Percentiles rank a stretch among this genome's conserved stretches.
These are phyloP conservation scores for Penicillium macrosclerotiorum DNA, from an alignment of 495 filamentous ascomycete genomes.

Conservation along the genomic window DNA sequence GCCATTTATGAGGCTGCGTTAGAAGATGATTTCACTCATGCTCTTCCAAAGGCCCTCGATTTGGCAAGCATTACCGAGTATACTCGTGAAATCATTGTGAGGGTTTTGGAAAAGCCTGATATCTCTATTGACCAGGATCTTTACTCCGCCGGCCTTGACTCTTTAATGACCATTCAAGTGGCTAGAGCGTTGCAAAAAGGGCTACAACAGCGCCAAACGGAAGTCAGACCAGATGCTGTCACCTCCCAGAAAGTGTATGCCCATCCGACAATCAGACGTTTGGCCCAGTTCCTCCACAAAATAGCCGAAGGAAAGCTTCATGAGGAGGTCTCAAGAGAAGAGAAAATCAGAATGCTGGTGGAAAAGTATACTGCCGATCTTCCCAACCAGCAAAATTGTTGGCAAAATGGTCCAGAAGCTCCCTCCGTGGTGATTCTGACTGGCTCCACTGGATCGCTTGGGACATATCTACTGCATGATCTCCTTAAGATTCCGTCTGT, in stretches of 20 bases:
- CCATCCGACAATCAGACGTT: conserved; percentile 26
- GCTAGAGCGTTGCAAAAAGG: conserved; percentile 19
- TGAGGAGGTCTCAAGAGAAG: conserved; percentile 10
- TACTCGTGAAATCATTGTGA: conserved; percentile 5
- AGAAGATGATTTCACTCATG: conserved; percentile 10
- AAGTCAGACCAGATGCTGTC: conserved; percentile 7
- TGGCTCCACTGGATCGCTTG: conserved; percentile 57
- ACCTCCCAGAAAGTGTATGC: conserved; percentile 28
- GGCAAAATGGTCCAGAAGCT: not conserved
- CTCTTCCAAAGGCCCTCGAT: conserved; percentile 12
- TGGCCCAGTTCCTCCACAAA: conserved; percentile 17
- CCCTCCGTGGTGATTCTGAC: conserved; percentile 44
- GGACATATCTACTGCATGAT: conserved; percentile 53
- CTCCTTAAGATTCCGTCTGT: conserved; percentile 38
- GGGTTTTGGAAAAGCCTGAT: conserved; percentile 14
- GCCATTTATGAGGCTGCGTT: conserved; percentile 21
- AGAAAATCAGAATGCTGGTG: conserved; percentile 17
- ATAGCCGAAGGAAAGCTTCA: conserved; percentile 16
- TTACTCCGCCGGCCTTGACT: conserved; percentile 30
- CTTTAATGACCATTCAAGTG: conserved; percentile 33
- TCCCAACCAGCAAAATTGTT: conserved; percentile 13
- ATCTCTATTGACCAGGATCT: conserved; percentile 18
- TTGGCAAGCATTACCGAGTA: conserved; percentile 6
- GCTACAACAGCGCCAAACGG: conserved; percentile 5
- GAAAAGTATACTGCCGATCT: conserved; percentile 23